Evolutionary conservation across 2,329 filamentous ascomycete genomes (phyloP).

Genomic region (Sporothrix variecibatus): DNA sequence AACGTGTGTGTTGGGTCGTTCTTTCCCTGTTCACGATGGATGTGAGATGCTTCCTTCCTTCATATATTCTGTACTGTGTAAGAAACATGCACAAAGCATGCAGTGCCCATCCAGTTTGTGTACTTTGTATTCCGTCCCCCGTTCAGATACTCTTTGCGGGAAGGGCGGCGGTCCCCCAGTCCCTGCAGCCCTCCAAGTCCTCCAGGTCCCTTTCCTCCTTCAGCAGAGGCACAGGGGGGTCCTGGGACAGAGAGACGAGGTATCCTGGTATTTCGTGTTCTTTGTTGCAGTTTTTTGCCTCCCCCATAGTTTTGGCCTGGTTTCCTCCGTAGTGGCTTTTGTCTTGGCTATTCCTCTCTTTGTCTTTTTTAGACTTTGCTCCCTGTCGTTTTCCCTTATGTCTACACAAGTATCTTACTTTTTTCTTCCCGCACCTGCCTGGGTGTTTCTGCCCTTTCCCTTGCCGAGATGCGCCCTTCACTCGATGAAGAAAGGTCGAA

Average conservation of each 20-base stretch:
- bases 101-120: not conserved
- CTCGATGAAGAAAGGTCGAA: conserved; percentile 32
- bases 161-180: not conserved
- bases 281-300: conserved; percentile 1
- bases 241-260: not conserved
- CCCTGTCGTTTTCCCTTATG: not conserved
- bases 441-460: not conserved
- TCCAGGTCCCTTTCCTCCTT: not conserved
- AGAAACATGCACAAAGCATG: not conserved
- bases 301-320: conserved; percentile 5
- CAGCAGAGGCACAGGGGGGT: conserved; percentile 11
- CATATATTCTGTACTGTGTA: not conserved
- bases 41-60: not conserved
- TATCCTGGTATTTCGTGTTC: not conserved
- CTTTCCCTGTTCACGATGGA: not conserved
- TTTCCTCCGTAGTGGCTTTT: not conserved
- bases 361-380: not conserved
- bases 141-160: not conserved
- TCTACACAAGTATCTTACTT: not conserved
- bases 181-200: not conserved
- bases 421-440: not conserved
- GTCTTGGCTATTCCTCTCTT: not conserved
- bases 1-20: not conserved
- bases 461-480: conserved; percentile 28
- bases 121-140: not conserved